phyloP scores from a whole-genome alignment of 1,284 basidiomycete species.

The Fomitopsis palustris region DNA sequence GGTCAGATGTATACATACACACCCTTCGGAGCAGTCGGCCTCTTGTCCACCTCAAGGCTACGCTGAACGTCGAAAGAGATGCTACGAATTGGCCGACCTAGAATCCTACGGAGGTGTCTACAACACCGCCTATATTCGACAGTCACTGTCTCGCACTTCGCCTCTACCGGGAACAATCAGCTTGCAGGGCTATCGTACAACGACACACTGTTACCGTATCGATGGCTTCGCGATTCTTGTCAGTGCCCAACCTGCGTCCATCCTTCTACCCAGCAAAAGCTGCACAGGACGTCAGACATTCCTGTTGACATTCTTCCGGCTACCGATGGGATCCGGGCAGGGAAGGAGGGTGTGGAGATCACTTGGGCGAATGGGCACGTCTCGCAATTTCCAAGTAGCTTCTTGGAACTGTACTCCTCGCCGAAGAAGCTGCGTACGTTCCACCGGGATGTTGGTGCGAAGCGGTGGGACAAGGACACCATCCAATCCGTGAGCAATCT shows the following conservation, averaged over 20 bases:
- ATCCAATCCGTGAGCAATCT: slow-evolving; percentile 37
- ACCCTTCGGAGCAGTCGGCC: too few relatives aligned
- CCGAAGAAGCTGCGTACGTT: slow-evolving; percentile 30
- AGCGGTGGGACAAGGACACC: slow-evolving; percentile 34
- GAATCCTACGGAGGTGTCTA: not conserved
- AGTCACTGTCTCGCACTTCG: not conserved
- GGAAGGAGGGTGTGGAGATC: slow-evolving; percentile 43
- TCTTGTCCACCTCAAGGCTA: too few relatives aligned
- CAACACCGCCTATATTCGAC: not conserved
- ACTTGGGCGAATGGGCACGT: slow-evolving; percentile 57
- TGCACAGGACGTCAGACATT: slow-evolving; percentile 70
- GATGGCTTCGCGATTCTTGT: slow-evolving; percentile 57
- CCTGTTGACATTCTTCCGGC: slow-evolving; percentile 41
- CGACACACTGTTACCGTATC: slow-evolving; percentile 25
- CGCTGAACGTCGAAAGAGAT: not conserved
- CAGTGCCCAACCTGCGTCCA: slow-evolving; percentile 50
- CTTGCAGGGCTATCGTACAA: slow-evolving; percentile 14
- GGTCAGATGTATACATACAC: too few relatives aligned
- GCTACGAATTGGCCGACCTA: not conserved
- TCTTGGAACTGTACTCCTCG: slow-evolving; percentile 41
- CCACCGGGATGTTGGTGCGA: slow-evolving; percentile 34
- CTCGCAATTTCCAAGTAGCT: slow-evolving; percentile 47
- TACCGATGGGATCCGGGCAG: slow-evolving; percentile 33
- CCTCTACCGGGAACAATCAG: not conserved
- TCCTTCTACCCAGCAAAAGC: slow-evolving; percentile 53